These are phyloP conservation scores for Macadamia tetraphylla DNA, from an alignment of 164 flowering plant genomes.

Conservation along the genomic window DNA sequence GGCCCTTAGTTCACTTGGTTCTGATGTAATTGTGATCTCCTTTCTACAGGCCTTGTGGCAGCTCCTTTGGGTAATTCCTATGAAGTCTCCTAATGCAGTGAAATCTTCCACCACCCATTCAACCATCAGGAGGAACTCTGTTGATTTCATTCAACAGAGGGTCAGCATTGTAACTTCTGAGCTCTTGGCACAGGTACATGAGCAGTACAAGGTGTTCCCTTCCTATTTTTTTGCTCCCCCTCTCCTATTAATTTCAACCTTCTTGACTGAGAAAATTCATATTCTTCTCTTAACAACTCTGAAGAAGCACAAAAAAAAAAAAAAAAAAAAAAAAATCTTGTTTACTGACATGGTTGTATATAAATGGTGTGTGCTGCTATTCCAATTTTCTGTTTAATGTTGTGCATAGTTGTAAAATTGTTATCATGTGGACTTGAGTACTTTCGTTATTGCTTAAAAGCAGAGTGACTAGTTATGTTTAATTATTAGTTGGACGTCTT, in stretches of 20 bases:
- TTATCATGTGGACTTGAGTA: too few relatives aligned
- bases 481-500: background rate
- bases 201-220: background rate
- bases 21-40: conserved; percentile 2
- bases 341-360: background rate
- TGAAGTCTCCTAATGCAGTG: conserved; percentile 24
- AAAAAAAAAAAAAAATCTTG: too few relatives aligned
- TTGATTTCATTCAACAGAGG: conserved; percentile 58
- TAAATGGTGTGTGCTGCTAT: background rate
- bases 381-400: background rate
- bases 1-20: background rate
- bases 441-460: too few relatives aligned
- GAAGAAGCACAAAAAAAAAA: too few relatives aligned
- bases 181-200: conserved; percentile 80
- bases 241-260: background rate
- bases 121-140: conserved; percentile 34
- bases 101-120: conserved; percentile 26
- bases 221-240: background rate
- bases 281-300: background rate
- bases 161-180: conserved; percentile 65
- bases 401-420: background rate
- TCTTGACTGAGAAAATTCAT: background rate
- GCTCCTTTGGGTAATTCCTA: conserved; percentile 75
- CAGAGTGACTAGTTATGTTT: background rate
- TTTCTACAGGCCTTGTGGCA: conserved; percentile 87